Percentiles rank a stretch among this genome's conserved stretches.
These are phyloP conservation scores for Tolypocladium endophyticum DNA, from an alignment of 2,329 filamentous ascomycete genomes.

Conservation along the genomic window DNA sequence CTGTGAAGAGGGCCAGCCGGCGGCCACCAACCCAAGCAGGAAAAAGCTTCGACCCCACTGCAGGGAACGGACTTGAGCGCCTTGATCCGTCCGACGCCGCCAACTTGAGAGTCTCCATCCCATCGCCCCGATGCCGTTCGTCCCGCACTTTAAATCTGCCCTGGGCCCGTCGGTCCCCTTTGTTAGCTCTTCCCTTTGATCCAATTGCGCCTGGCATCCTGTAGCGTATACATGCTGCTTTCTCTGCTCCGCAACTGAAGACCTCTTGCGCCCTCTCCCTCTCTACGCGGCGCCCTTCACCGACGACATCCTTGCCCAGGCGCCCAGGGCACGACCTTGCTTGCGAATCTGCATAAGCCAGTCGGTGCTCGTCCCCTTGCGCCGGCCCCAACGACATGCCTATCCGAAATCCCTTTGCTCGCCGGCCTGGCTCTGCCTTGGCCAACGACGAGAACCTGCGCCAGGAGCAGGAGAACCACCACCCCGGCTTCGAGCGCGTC, in stretches of 20 bases:
- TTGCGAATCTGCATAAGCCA: background rate
- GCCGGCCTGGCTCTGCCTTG: conserved; percentile 39
- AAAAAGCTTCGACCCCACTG: background rate
- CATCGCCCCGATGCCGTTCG: background rate
- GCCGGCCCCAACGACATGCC: conserved; percentile 38
- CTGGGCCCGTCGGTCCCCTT: background rate
- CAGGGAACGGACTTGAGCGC: background rate
- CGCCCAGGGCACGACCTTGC: background rate
- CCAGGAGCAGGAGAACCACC: conserved; percentile 22
- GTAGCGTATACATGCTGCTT: background rate
- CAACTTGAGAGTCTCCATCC: background rate
- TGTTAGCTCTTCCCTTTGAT: background rate
- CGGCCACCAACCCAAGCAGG: background rate
- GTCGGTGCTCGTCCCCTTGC: background rate
- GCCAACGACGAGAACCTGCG: conserved; percentile 43
- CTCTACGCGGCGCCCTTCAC: no score
- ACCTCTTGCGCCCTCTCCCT: background rate
- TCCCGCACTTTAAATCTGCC: background rate
- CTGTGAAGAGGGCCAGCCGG: background rate
- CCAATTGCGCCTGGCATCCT: background rate
- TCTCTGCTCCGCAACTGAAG: background rate
- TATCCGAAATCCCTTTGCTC: conserved; percentile 63
- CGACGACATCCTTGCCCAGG: no score
- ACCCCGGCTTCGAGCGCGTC: conserved; percentile 46
- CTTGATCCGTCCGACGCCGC: background rate